Conservation (phyloP, 139 green algal species). For the Volvox reticuliferus region DNA sequence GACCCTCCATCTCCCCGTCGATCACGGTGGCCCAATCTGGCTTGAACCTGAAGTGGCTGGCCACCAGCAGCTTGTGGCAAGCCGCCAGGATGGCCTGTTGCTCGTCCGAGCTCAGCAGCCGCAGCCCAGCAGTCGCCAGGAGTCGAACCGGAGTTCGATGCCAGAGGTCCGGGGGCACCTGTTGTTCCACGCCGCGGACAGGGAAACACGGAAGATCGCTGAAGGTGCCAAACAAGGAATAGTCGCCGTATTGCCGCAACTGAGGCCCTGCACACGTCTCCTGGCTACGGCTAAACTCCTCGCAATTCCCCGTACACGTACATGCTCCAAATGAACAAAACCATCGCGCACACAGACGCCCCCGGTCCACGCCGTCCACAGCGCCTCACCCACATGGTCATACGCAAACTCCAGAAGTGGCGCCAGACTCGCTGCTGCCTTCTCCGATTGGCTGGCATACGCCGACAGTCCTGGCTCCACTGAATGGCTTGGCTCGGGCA, state of each 20-base stretch:
- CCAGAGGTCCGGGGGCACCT: slow-evolving; percentile 53
- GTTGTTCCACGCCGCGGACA: background rate
- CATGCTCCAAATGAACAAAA: background rate
- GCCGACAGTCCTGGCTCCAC: slow-evolving; percentile 63
- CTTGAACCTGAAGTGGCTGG: slow-evolving; percentile 57
- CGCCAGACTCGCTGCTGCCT: slow-evolving; percentile 49
- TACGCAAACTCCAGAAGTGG: slow-evolving; percentile 63
- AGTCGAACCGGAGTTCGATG: slow-evolving; percentile 60
- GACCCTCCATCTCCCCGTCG: slow-evolving; percentile 59
- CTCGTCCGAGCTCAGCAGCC: slow-evolving; percentile 54
- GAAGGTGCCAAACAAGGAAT: too few species aligned
- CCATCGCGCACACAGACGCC: background rate
- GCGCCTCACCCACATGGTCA: slow-evolving; percentile 16
- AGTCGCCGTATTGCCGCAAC: too few species aligned
- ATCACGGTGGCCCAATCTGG: slow-evolving; percentile 60
- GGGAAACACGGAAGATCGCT: too few species aligned
- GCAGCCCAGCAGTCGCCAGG: slow-evolving; percentile 70
- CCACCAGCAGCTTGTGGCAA: slow-evolving; percentile 48
- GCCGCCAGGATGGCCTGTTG: slow-evolving; percentile 50
- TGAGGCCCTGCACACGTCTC: too few species aligned
- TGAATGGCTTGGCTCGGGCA: slow-evolving; percentile 59
- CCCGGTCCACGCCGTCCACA: background rate
- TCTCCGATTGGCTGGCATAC: slow-evolving; percentile 40
- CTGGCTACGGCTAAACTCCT: too few species aligned
- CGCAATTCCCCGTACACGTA: too few species aligned